Evolutionary conservation across 1,284 basidiomycete genomes (phyloP), one percentile per base, ranked within the genome.

Genomic region (Sparassis latifolia): DNA sequence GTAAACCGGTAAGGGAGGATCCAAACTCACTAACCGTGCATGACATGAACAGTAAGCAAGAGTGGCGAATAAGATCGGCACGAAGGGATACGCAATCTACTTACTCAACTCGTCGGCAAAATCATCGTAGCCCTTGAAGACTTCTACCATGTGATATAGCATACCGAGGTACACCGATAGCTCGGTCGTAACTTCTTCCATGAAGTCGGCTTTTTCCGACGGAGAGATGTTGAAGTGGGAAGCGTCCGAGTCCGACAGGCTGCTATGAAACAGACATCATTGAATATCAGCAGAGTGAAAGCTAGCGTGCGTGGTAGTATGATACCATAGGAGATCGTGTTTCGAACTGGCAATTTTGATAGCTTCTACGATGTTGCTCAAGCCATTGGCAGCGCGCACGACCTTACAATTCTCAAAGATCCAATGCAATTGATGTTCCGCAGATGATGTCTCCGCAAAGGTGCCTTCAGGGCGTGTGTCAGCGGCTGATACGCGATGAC

Each of bases 371-470:
- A 97, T 86, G 49, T 79, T 82, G 57, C 82, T 84, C 9, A 97
- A 70, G 12, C 95, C 96, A 64, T 97, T 93, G 0, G 88, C 86
- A 29, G 78, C 75, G 49, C 94, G 79, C 2, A 98, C 86, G 33
- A 90, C 77, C 63, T 89, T 91, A 62, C 91, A 91, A 64, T 98
- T 98, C 67, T 96, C 89, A 54, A 92, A 88, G 58, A 99, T 90
- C 89, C 94, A 96, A 58, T 95, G 90, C 42, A 99, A 71, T 66
- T 99, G 97, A 66, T 97, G 87, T 61, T 97, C 92, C 0, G 92
- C 88, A 33, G 91, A 92, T 4, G 81, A 81, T 0, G 93, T 94
- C 67, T 97, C 93, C 2, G 83, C 88, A 64, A 97, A 99, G 7
- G 87, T 87, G 44, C 96, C 94, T 97, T 55, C 32, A 10, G 33